Evolutionary conservation across 352 stramenopile genomes (phyloP), one percentile per base, ranked within the genome.

Genomic region (Phytopythium kandeliae): DNA sequence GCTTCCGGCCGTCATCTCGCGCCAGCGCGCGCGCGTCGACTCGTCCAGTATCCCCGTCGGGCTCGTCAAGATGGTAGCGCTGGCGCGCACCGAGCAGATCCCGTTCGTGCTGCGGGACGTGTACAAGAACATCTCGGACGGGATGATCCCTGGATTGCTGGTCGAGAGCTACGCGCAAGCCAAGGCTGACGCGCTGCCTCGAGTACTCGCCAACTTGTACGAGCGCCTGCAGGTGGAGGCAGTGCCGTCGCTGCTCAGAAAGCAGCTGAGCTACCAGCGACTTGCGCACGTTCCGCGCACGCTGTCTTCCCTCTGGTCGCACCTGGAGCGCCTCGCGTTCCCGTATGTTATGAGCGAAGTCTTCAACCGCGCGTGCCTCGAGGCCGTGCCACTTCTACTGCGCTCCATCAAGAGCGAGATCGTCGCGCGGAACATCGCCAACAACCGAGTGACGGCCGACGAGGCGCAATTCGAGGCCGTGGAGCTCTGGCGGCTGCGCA

Each of bases 371-470:
- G 62, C 80, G 0, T 85, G 80, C 28, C 57, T 91, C 7, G 78
- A 91, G 51, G 67, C 51, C 0, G 75, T 91, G 36, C 77, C 80
- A 8, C 79, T 65, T 36, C 48, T 86, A 8, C 30, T 91, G 34
- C 65, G 65, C 6, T 58, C 75, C 10, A 86, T 91, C 65, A 86
- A 88, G 54, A 66, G 43, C 38, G 75, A 87, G 48, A 74, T 91
- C 51, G 68, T 86, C 4, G 65, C 51, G 15, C 50, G 51, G 1
- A 55, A 86, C 36, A 82, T 82, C 26, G 58, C 54, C 2, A 57
- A 42, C 2, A 83, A 86, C 15, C 63, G 25, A 2, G 52, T 62
- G 2, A 67, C 64, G 24, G 61, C 63, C 0, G 64, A 85, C 36
- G 25, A 62, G 1, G 71, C 69, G 11, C 72, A 86, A 34, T 63